These are phyloP conservation scores for Bothia castanella DNA, from an alignment of 1,284 basidiomycete species.

Conservation along the genomic window DNA sequence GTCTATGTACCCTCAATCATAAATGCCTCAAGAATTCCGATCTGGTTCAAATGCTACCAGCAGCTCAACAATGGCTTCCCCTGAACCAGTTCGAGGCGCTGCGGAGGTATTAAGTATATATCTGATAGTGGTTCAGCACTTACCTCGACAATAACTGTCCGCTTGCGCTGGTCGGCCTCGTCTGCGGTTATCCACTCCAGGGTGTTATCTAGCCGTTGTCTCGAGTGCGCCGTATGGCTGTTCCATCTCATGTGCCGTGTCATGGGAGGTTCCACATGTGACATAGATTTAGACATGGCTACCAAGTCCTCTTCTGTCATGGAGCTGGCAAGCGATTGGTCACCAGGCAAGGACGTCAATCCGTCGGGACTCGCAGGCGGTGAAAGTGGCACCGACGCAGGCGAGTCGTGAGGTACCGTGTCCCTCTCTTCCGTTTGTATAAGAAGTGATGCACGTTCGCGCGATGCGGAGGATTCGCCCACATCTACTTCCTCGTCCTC, in stretches of 20 bases:
- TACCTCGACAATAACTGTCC: conserved; percentile 69
- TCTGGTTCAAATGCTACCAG: conserved; percentile 62
- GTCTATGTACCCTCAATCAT: conserved; percentile 10
- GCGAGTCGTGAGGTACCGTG: conserved; percentile 28
- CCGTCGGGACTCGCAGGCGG: conserved; percentile 44
- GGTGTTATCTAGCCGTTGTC: conserved; percentile 38
- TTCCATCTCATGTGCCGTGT: conserved; percentile 44
- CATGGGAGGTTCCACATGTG: conserved; percentile 49
- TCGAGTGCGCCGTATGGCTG: conserved; percentile 32
- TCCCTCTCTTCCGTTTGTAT: conserved; percentile 21
- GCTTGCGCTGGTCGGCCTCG: conserved; percentile 47
- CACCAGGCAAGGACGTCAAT: conserved; percentile 54
- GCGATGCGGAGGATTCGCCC: conserved; percentile 42
- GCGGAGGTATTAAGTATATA: conserved; percentile 4
- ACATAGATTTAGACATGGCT: conserved; percentile 69
- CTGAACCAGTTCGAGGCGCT: conserved; percentile 72
- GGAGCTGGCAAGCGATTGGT: conserved; percentile 43
- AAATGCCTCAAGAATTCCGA: background rate
- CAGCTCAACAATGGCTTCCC: conserved; percentile 65
- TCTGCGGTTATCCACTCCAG: conserved; percentile 66
- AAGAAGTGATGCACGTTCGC: conserved; percentile 22
- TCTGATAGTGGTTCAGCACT: conserved; percentile 21
- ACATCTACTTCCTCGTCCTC: conserved; percentile 51
- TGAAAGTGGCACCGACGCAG: conserved; percentile 43
- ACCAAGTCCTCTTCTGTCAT: conserved; percentile 70